A percentile compares a stretch with the other conserved stretches of the same genome.
phyloP scores from a whole-genome alignment of 306 rosid genomes.

The Clitoria ternatea region DNA sequence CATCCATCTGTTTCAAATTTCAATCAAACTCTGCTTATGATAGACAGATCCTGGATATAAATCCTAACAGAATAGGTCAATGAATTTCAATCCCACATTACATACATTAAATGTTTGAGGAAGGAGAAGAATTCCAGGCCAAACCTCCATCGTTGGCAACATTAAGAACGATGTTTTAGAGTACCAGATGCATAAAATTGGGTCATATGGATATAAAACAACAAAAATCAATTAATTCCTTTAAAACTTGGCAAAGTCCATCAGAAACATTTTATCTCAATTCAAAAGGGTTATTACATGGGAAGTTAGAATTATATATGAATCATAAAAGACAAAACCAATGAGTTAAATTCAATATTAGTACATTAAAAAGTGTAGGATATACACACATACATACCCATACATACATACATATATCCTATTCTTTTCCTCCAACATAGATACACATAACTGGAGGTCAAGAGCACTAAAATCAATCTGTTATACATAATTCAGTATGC shows the following conservation, averaged over 20 bases:
- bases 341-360: neutral
- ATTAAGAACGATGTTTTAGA: neutral
- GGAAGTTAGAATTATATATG: neutral
- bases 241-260: neutral
- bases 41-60: neutral
- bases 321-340: neutral
- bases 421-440: neutral
- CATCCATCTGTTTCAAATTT: neutral
- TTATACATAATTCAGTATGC: neutral
- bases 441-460: neutral
- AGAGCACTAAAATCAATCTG: conserved; percentile 6
- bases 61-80: neutral
- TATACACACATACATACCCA: no score
- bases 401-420: no score
- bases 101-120: neutral
- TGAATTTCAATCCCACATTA: neutral
- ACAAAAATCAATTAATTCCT: neutral
- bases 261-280: neutral
- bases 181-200: neutral
- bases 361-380: neutral
- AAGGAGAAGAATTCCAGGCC: neutral
- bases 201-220: neutral
- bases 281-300: neutral
- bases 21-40: neutral
- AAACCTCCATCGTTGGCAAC: conserved; percentile 11